Evolutionary conservation across 2,329 filamentous ascomycete genomes (phyloP).

Genomic region (Aspergillus puulaauensis): DNA sequence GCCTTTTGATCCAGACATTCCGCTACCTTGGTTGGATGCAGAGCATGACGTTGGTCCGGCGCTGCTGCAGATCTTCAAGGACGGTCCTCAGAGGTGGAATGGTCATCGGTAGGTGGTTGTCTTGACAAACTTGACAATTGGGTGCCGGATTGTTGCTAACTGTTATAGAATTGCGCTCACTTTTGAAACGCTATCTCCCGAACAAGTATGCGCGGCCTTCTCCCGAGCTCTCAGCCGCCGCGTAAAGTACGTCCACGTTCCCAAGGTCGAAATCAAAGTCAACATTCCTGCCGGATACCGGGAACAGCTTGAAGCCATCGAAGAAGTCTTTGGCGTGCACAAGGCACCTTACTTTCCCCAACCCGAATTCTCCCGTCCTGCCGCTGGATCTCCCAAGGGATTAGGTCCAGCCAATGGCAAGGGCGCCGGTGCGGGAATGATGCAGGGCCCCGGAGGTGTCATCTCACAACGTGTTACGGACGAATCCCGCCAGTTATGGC

Average conservation of each 20-base stretch:
- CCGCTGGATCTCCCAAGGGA: slow-evolving; percentile 39
- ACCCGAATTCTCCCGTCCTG: slow-evolving; percentile 51
- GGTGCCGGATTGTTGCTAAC: slow-evolving; percentile 8
- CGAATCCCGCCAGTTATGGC: slow-evolving; percentile 81
- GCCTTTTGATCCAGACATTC: slow-evolving; percentile 85
- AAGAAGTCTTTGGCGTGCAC: slow-evolving; percentile 58
- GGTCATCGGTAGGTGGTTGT: slow-evolving; percentile 58
- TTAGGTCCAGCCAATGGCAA: slow-evolving; percentile 39
- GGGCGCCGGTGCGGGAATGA: slow-evolving; percentile 46
- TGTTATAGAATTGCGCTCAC: slow-evolving; percentile 73
- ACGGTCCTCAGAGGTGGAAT: slow-evolving; percentile 82
- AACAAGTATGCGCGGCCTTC: slow-evolving; percentile 79
- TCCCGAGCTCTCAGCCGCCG: slow-evolving; percentile 73
- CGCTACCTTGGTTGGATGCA: slow-evolving; percentile 91
- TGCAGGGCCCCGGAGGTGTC: slow-evolving; percentile 53
- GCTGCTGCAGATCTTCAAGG: slow-evolving; percentile 91
- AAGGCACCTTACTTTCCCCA: slow-evolving; percentile 64
- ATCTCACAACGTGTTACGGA: slow-evolving; percentile 67
- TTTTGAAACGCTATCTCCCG: slow-evolving; percentile 83
- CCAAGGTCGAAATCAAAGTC: slow-evolving; percentile 76
- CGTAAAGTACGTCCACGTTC: slow-evolving; percentile 73
- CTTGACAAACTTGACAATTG: not conserved
- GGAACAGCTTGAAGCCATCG: slow-evolving; percentile 72
- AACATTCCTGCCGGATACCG: slow-evolving; percentile 85
- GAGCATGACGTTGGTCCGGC: slow-evolving; percentile 95